These are phyloP conservation scores for Myxozyma melibiosi DNA, from an alignment of 805 yeast genomes.

Conservation along the genomic window DNA sequence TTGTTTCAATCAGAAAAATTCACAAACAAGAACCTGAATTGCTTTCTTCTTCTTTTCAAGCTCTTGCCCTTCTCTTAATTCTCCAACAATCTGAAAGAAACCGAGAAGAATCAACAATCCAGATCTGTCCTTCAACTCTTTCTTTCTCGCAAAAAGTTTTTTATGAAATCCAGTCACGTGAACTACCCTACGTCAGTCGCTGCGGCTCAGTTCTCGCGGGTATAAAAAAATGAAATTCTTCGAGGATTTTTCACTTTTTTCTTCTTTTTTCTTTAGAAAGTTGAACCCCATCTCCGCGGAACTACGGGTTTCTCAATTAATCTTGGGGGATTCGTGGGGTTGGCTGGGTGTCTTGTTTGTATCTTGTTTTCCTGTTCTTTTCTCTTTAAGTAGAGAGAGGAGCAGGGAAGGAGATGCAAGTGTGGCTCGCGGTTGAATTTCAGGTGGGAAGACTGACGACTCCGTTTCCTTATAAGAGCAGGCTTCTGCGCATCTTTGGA, in stretches of 20 bases:
- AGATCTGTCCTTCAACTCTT: conserved; percentile 1
- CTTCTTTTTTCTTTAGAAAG: conserved; percentile 28
- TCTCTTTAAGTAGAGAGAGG: too few relatives aligned
- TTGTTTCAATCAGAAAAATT: background rate
- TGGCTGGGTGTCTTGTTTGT: conserved; percentile 4
- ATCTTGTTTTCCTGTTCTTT: background rate
- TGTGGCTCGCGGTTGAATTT: conserved; percentile 16
- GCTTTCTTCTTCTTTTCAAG: too few relatives aligned
- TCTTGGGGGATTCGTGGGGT: background rate
- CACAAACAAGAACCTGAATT: too few relatives aligned
- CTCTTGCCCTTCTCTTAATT: too few relatives aligned
- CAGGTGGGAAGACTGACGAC: conserved; percentile 12
- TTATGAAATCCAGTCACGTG: too few relatives aligned
- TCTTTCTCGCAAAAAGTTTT: too few relatives aligned
- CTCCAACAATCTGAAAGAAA: background rate
- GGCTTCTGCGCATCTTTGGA: conserved; percentile 11
- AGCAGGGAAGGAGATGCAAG: too few relatives aligned
- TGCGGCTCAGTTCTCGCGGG: too few relatives aligned
- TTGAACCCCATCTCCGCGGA: conserved; percentile 27
- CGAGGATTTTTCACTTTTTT: conserved; percentile 3
- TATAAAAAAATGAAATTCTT: too few relatives aligned
- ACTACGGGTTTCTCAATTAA: background rate
- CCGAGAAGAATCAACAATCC: background rate
- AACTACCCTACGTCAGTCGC: background rate
- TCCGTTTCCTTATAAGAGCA: conserved; percentile 26